Evolutionary conservation across 768 basidiomycete species (phyloP).

Genomic region (Cystobasidium tubakii): DNA sequence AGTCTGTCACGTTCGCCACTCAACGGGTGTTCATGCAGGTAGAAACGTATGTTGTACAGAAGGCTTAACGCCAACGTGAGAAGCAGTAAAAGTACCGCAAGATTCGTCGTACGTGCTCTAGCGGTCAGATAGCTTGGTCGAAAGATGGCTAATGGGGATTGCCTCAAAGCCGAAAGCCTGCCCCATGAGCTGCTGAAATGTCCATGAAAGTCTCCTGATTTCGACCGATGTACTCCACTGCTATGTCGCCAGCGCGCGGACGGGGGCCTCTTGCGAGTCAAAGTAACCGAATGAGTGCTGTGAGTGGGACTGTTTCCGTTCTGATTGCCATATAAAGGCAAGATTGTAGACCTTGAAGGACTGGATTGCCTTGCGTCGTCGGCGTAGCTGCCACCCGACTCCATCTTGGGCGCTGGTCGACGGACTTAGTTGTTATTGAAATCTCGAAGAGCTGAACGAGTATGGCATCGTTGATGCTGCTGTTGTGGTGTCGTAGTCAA

Average conservation of each 20-base stretch:
- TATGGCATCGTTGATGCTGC: background rate
- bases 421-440: background rate
- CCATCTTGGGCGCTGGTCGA: background rate
- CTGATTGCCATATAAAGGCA: conserved; percentile 7
- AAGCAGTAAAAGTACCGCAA: conserved; percentile 30
- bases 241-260: background rate
- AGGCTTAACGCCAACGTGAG: conserved; percentile 14
- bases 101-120: conserved; percentile 31
- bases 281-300: background rate
- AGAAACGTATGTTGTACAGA: conserved; percentile 29
- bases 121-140: conserved; percentile 11
- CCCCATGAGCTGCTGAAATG: background rate
- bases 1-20: conserved; percentile 29
- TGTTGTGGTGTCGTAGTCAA: background rate
- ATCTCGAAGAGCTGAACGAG: background rate
- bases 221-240: background rate
- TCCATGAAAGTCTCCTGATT: conserved; percentile 6
- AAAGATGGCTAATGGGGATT: conserved; percentile 8
- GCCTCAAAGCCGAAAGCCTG: background rate
- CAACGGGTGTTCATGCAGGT: conserved; percentile 33
- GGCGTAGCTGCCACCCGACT: background rate
- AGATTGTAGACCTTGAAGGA: background rate
- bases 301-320: background rate
- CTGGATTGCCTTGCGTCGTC: background rate
- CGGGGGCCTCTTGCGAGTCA: conserved; percentile 2